Evolutionary conservation across 1,284 basidiomycete genomes (phyloP).

Genomic region (Phylloporus gajari): DNA sequence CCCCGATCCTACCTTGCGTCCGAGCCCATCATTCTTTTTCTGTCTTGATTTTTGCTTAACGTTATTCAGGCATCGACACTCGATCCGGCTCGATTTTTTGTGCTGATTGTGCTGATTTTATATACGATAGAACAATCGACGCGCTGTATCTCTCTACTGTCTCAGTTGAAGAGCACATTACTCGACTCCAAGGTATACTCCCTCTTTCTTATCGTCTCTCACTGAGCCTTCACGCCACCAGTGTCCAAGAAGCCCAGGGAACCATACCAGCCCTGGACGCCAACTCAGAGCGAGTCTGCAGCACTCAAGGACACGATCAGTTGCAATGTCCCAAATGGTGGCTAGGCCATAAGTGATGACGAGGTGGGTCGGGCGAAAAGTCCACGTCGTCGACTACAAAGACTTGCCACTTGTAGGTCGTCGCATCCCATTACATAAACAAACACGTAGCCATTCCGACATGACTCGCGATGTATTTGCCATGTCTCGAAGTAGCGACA

Average conservation of each 20-base stretch:
- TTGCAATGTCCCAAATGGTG: no score
- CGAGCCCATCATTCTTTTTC: background rate
- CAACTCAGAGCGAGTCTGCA: conserved; percentile 48
- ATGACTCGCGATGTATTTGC: no score
- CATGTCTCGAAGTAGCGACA: no score
- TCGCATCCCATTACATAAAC: no score
- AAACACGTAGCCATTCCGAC: no score
- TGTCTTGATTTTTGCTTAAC: background rate
- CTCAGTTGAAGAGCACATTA: conserved; percentile 61
- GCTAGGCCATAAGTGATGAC: no score
- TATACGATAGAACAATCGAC: conserved; percentile 60
- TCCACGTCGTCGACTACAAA: no score
- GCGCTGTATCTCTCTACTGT: conserved; percentile 49
- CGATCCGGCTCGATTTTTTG: conserved; percentile 70
- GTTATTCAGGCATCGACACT: conserved; percentile 63
- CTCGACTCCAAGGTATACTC: conserved; percentile 56
- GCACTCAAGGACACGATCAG: conserved; percentile 48
- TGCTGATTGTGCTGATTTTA: conserved; percentile 66
- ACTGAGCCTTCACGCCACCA: conserved; percentile 22
- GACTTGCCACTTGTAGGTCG: no score
- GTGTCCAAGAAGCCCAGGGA: conserved; percentile 54
- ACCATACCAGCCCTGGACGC: conserved; percentile 58
- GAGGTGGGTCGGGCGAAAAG: no score
- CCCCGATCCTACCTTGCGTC: background rate
- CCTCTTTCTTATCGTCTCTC: background rate